Base-by-base conservation (phyloP, 2,329 filamentous ascomycete species). In the Scedosporium minutisporum region DNA sequence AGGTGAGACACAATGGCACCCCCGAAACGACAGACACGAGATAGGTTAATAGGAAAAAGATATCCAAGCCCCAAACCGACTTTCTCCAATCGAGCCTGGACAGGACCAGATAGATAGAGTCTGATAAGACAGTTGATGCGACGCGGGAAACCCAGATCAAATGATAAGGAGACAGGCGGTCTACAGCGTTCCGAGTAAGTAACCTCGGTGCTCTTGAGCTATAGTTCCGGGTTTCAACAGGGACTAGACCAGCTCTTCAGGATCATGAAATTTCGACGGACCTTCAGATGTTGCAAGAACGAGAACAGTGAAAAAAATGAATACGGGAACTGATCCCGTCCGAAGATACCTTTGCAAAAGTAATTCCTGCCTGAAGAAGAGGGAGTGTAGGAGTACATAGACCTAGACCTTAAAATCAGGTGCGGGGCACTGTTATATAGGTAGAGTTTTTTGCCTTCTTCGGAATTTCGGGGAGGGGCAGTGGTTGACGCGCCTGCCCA, bases 341-440 rank as follows among this genome's bases (percentile, higher is more conserved):
- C 12, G 23, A 18, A 55, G 12, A 14, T 23, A 23, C 23, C n/a
- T 14, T 55, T 6, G 51, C 51, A 55, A 25, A 55, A 23, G 21
- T 27, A 55, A 23, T 55, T 55, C 51, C 23, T 55, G 18, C 23
- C 51, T 55, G 51, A 25, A 29, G 23, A 55, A 29, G 12, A 55
- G 23, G 23, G 51, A 55, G 33, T 53, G 48, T 29, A 23, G 23
- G 51, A 55, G 51, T 55, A 55, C 51, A 55, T 55, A 55, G 27
- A 55, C 51, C 21, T 55, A n/a, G 51, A 23, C 51, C 51, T 55
- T 55, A 23, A 14, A 23, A 23, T 55, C 18, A 23, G 23, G 51
- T 55, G 51, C 51, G 51, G 51, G 51, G 51, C 51, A 29, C 23
- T 55, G 51, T 55, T 55, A 55, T 55, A 55, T 55, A 55, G 51